Evolutionary conservation across 2,329 filamentous ascomycete genomes (phyloP).

Genomic region (Arthrobotrys entomopaga): DNA sequence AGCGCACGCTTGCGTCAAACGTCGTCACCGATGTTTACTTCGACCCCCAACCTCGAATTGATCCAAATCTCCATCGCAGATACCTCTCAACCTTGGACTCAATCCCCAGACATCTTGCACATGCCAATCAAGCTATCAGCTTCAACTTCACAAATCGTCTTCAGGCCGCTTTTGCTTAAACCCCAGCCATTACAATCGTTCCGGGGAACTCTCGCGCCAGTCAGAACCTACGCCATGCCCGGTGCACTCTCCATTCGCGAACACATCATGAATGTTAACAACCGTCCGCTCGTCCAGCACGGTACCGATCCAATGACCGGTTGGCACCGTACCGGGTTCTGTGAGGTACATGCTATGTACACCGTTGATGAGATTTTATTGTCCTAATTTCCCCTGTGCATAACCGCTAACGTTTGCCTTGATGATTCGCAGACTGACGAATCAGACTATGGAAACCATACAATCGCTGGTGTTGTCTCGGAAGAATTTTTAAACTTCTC

Average conservation of each 20-base stretch:
- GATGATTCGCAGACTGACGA: constrained; percentile 63
- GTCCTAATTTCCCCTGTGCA: constrained; percentile 10
- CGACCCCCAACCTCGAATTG: not conserved
- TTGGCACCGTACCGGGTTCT: constrained; percentile 27
- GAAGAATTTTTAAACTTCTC: constrained; percentile 72
- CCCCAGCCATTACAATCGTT: not conserved
- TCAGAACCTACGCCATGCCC: constrained; percentile 23
- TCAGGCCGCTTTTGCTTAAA: not conserved
- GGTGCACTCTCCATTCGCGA: constrained; percentile 24
- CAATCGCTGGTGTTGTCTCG: constrained; percentile 69
- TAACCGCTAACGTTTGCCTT: constrained; percentile 18
- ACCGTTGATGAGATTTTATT: not conserved
- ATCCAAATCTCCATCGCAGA: no score
- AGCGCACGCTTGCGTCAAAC: not conserved
- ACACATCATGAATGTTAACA: constrained; percentile 30
- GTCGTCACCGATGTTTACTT: not conserved
- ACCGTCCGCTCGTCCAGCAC: constrained; percentile 30
- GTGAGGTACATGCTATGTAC: constrained; percentile 13
- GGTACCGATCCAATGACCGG: constrained; percentile 24
- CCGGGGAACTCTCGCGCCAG: not conserved
- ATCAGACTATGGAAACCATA: constrained; percentile 70
- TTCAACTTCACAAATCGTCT: not conserved
- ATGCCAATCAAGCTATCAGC: constrained; percentile 2
- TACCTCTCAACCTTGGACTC: not conserved
- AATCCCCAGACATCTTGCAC: not conserved